Evolutionary conservation across 1,284 basidiomycete genomes (phyloP), one percentile per base, ranked within the genome.

Genomic region (Leccinum glutinopallens): DNA sequence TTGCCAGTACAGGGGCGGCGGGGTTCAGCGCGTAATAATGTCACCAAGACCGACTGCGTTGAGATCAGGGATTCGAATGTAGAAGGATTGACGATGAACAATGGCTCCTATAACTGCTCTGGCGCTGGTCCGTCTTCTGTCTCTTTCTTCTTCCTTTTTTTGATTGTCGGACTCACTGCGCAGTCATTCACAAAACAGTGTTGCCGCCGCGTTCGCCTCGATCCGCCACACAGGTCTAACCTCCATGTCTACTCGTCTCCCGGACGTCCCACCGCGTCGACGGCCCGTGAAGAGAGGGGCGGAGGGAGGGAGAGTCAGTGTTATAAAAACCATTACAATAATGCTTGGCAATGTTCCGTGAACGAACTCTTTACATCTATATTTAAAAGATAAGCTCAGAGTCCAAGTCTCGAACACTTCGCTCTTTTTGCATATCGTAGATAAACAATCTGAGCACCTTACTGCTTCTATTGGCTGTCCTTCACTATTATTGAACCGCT

Each of bases 41-140:
- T 53, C n/a, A 22, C 17, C 19, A 68, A 49, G 60, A 9, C 32
- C 4, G 67, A 72, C 22, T 69, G 61, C 33, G 1, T 73, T 5
- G 60, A 65, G 1, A 19, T 69, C 12, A 41, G 0, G 0, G 7
- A 2, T 22, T 65, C 72, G 7, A 61, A 3, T 5, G 63, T 49
- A 7, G 58, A 62, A 0, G 72, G 72, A 41, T 0, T 65, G 5
- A 71, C 68, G 3, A 1, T 73, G 37, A 68, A 72, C 37, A 65
- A 63, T 49, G 62, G 62, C 19, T 62, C 62, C 39, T 5, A 7
- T 25, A 33, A 65, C 0, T 60, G 63, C 8, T 25, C 61, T 13
- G 72, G 70, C 25, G 59, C 66, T 41, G 66, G 70, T 73, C 12
- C 53, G 69, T 64, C 32, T 55, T 17, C 19, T 12, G 5, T n/a